Percentiles rank a stretch among this genome's conserved stretches.
Evolutionary conservation across 78 protist species (phyloP).

Genomic region (Pigoraptor vietnamica): DNA sequence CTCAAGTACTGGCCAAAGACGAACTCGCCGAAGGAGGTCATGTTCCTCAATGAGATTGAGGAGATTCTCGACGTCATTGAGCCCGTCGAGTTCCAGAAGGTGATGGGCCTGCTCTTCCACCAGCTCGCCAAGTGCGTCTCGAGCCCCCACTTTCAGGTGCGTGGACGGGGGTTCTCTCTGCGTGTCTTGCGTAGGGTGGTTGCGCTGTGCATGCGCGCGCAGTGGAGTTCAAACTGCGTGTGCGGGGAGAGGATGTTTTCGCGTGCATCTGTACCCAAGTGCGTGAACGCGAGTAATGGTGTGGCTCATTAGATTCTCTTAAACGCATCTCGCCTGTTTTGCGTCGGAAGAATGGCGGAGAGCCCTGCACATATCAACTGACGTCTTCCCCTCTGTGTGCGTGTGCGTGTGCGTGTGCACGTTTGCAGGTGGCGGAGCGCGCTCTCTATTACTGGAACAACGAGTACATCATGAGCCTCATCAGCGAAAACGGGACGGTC

Average conservation of each 20-base stretch:
- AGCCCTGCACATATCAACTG: too few relatives aligned
- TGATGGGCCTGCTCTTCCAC: constrained; percentile 44
- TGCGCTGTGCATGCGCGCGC: too few relatives aligned
- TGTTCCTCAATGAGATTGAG: constrained; percentile 73
- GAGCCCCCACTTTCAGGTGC: constrained; percentile 57
- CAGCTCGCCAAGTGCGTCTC: constrained; percentile 50
- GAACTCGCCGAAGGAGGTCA: constrained; percentile 62
- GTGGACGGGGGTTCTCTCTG: not conserved
- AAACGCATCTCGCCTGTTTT: too few relatives aligned
- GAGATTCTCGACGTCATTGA: constrained; percentile 68
- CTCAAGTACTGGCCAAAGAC: constrained; percentile 67
- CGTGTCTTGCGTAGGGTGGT: not conserved
- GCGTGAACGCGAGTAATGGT: too few relatives aligned
- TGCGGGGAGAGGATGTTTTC: too few relatives aligned
- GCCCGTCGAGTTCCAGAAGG: constrained; percentile 29
- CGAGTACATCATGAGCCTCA: constrained; percentile 54
- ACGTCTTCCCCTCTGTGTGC: not conserved
- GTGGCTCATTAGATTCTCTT: too few relatives aligned
- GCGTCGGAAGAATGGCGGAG: too few relatives aligned
- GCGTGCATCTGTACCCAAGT: too few relatives aligned
- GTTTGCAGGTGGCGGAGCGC: constrained; percentile 65
- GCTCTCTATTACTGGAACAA: constrained; percentile 71
- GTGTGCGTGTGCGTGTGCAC: not conserved
- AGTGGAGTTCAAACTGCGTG: too few relatives aligned
- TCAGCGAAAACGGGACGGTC: constrained; percentile 27